Base-by-base conservation (phyloP, 163 green algal species). In the Scenedesmus sp. region DNA sequence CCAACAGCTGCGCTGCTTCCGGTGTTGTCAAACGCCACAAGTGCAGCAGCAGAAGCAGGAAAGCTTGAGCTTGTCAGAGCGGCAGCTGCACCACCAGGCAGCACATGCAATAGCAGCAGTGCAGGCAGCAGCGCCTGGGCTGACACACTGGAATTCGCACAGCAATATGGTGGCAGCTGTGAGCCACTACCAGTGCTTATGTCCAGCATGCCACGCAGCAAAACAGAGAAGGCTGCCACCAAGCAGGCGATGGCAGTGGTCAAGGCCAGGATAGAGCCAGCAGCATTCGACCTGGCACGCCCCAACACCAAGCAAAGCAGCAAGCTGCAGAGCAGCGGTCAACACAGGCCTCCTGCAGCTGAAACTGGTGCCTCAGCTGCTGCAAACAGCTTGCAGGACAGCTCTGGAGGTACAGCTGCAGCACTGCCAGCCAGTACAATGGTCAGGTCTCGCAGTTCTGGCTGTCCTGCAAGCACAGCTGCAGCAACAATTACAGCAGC, bases 201-300 rank as follows among this genome's bases (percentile, higher is more conserved):
- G 13, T 20, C 57, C 59, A 88, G 59, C n/a, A 60, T 88, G 83
- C 57, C 83, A 57, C 83, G 57, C 57, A 88, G 83, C 83, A 88
- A 88, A 9, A 66, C 83, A 20, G 83, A 79, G 83, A 88, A 88
- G 57, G 57, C 16, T 46, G 83, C 57, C 83, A 88, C 66, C 23
- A 88, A 55, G 83, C 83, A 88, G 83, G 83, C 83, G 34, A 74
- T 88, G 57, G 57, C 56, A n/a, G 67, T 66, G 34, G n/a, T 88
- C 83, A 88, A 66, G 46, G 67, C 67, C 8, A 46, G 77, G 83
- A 46, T 88, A 52, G 83, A 88, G 18, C 83, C 83, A 26, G 23
- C 83, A 74, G 20, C 70, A 52, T 52, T 16, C 52, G 70, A 79
- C 70, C 70, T 79, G 70, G 4, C 23, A 2, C 23, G 5, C 23